Evolutionary conservation across 2,329 filamentous ascomycete species (phyloP), one percentile per base, ranked within the genome.

Genomic region (Colletotrichum falcatum): DNA sequence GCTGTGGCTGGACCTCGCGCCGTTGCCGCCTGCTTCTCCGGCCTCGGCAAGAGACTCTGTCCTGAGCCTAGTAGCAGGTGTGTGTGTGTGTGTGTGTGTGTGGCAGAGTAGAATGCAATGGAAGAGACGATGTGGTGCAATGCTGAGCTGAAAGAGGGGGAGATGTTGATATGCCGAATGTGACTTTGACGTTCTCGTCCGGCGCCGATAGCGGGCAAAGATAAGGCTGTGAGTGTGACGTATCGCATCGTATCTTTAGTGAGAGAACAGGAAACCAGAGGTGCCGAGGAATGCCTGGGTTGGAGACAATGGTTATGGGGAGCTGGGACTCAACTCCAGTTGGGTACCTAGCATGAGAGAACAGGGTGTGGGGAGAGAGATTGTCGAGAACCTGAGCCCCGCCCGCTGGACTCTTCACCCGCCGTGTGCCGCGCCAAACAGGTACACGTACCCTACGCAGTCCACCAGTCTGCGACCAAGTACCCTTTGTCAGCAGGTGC

Each of bases 21-120:
- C 46, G 61, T 65, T 71, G 65, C 69, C 69, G 69, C 69, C 69
- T 61, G 66, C 54, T 49, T 46, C 53, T 30, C 68, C 68, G 67
- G 64, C 68, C 68, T 71, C 68, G 68, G 68, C 53, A 68, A 46
- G 51, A 62, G 51, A 67, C 23, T 62, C 58, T 62, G 53, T 20
- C 42, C 51, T 70, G 67, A n/a, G n/a, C n/a, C n/a, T n/a, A n/a
- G n/a, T n/a, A n/a, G n/a, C n/a, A n/a, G n/a, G n/a, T n/a, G n/a
- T n/a, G n/a, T n/a, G n/a, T n/a, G n/a, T n/a, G n/a, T n/a, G n/a
- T n/a, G n/a, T n/a, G n/a, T n/a, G n/a, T n/a, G n/a, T n/a, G n/a
- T n/a, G n/a, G n/a, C n/a, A n/a, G n/a, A n/a, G n/a, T n/a, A n/a
- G n/a, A n/a, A n/a, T n/a, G n/a, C n/a, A n/a, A n/a, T n/a, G n/a